Base-by-base conservation (phyloP, 2,329 filamentous ascomycete genomes). In the Trichoderma simmonsii region DNA sequence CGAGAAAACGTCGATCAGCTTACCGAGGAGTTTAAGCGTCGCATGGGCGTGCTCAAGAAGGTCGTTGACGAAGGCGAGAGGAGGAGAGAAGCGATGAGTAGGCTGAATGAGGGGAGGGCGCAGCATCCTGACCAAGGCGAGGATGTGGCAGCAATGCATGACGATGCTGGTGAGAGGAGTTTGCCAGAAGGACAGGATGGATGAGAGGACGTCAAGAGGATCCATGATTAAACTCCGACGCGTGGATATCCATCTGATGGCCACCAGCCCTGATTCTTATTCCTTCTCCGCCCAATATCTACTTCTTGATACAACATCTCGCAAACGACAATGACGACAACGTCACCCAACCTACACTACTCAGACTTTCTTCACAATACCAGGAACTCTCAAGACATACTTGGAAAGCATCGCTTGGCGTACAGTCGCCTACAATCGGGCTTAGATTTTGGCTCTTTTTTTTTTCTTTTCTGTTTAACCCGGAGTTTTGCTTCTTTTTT, bases 11-110 rank as follows among this genome's bases (percentile, higher is more conserved):
- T 89, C 71, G 81, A 82, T 3, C 80, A 77, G 3, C 78, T 91
- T 54, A 78, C 89, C 2, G 86, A 86, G 18, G 86, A 89, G 43
- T 91, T 91, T 73, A 85, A 88, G 69, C 83, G 82, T 72, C 84
- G 86, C 59, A 89, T 91, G 88, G 80, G 73, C 3, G 81, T 88
- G 24, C 76, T 91, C 73, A 84, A 84, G 66, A 86, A 81, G 75
- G 85, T 90, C 3, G 84, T 89, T 9, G 84, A 83, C n/a, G 84
- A 86, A n/a, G 83, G 84, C 3, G 83, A 86, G 71, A 83, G 83
- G 64, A 82, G 84, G 67, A 80, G 81, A 68, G 77, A 79, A 69
- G 79, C 62, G 5, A 14, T 69, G 34, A 32, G 61, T 9, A 54
- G 48, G 48, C 63, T 43, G 69, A 43, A 28, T 18, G 66, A 59